A percentile compares a stretch with the other conserved stretches of the same genome.
Evolutionary conservation across 768 basidiomycete genomes (phyloP).

Genomic region (Lyophyllum semitale): DNA sequence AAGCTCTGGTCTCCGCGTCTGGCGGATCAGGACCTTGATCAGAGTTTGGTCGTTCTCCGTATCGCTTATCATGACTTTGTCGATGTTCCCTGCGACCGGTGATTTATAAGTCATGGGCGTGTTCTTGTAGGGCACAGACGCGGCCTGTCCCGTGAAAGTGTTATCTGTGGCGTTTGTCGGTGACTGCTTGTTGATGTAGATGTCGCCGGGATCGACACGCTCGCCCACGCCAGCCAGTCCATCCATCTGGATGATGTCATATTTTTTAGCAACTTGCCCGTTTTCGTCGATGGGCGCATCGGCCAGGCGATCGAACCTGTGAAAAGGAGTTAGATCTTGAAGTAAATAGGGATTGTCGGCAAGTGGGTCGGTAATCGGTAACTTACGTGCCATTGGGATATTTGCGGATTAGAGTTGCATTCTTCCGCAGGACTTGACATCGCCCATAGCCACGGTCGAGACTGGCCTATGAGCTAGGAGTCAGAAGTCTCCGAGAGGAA

Average conservation of each 20-base stretch:
- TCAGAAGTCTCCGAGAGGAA: slow-evolving; percentile 9
- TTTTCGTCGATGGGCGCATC: slow-evolving; percentile 88
- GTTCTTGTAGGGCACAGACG: slow-evolving; percentile 87
- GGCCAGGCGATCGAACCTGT: slow-evolving; percentile 91
- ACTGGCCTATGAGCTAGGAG: slow-evolving; percentile 62
- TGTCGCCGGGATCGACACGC: slow-evolving; percentile 87
- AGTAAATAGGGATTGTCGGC: slow-evolving; percentile 8
- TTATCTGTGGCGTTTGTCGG: slow-evolving; percentile 95
- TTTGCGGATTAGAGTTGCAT: slow-evolving; percentile 89
- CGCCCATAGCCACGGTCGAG: slow-evolving; percentile 96
- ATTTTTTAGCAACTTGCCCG: slow-evolving; percentile 78
- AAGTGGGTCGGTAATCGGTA: neutral
- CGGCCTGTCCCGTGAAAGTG: slow-evolving; percentile 80
- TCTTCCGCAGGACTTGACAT: slow-evolving; percentile 97
- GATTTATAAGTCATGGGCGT: slow-evolving; percentile 92
- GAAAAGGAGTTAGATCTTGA: slow-evolving; percentile 1
- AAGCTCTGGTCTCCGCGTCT: slow-evolving; percentile 93
- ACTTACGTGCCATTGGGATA: slow-evolving; percentile 97
- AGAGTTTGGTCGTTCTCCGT: slow-evolving; percentile 95
- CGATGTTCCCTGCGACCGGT: slow-evolving; percentile 90
- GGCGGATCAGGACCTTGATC: slow-evolving; percentile 96
- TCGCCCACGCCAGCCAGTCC: slow-evolving; percentile 96
- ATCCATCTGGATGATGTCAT: slow-evolving; percentile 88
- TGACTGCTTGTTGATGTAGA: slow-evolving; percentile 97
- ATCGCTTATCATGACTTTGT: slow-evolving; percentile 97